Conservation (phyloP, 2,329 filamentous ascomycete species). For the Diaporthe ampelina region DNA sequence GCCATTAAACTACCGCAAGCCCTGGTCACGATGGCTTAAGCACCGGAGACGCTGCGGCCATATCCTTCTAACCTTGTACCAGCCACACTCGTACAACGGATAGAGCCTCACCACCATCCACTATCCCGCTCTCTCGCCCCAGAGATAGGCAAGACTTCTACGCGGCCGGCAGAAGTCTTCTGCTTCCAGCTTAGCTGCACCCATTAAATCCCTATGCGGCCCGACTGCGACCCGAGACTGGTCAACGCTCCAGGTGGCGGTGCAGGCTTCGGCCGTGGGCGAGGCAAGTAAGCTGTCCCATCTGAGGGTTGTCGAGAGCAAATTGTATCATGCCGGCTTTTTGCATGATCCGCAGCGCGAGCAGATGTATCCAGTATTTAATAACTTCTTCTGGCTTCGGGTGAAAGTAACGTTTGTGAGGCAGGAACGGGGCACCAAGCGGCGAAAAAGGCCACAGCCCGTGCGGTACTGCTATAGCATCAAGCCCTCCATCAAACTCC, state of each 20-base stretch:
- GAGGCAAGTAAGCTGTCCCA: background rate
- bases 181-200: background rate
- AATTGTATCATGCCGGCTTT: background rate
- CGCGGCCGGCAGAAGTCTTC: background rate
- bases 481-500: background rate
- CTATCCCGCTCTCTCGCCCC: background rate
- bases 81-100: background rate
- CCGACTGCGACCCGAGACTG: background rate
- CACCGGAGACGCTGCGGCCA: background rate
- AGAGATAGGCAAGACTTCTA: background rate
- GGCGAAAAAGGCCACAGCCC: background rate
- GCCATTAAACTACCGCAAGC: background rate
- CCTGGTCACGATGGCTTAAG: background rate
- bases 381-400: background rate
- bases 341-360: background rate
- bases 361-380: background rate
- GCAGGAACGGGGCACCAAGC: background rate
- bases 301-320: background rate
- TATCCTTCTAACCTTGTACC: too few relatives aligned
- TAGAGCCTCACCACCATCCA: background rate
- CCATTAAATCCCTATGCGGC: background rate
- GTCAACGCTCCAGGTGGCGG: background rate
- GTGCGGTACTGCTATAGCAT: background rate
- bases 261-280: too few relatives aligned
- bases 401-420: background rate